Percentiles rank a stretch among this genome's conserved stretches.
These are phyloP conservation scores for Hippophae tibetana DNA, from an alignment of 306 rosid genomes.

Conservation along the genomic window DNA sequence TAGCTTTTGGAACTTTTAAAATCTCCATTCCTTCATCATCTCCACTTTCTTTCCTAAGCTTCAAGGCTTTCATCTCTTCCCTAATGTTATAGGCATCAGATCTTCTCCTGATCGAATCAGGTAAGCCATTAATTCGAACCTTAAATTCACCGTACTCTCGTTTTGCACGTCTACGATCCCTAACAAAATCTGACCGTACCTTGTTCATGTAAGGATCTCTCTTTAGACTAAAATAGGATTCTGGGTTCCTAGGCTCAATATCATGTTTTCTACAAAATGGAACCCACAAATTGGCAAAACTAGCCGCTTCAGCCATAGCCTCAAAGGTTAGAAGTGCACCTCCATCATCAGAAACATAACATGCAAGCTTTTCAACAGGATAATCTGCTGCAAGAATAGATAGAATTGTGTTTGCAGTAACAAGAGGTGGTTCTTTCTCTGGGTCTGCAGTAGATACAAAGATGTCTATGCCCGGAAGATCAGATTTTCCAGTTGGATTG, in stretches of 20 bases:
- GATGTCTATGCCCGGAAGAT: slow-evolving; percentile 71
- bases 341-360: slow-evolving; percentile 82
- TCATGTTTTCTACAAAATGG: slow-evolving; percentile 73
- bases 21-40: slow-evolving; percentile 41
- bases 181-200: slow-evolving; percentile 63
- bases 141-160: slow-evolving; percentile 79
- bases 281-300: slow-evolving; percentile 74
- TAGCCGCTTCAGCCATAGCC: slow-evolving; percentile 89
- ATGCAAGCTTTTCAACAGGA: slow-evolving; percentile 70
- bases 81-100: slow-evolving; percentile 59
- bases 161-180: slow-evolving; percentile 67
- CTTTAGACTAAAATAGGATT: slow-evolving; percentile 51
- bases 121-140: slow-evolving; percentile 62
- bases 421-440: slow-evolving; percentile 75
- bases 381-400: slow-evolving; percentile 67
- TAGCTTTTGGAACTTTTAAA: slow-evolving; percentile 48
- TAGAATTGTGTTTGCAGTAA: slow-evolving; percentile 73
- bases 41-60: slow-evolving; percentile 38
- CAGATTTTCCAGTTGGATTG: slow-evolving; percentile 62
- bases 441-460: slow-evolving; percentile 82
- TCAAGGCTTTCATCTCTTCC: slow-evolving; percentile 61
- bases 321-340: slow-evolving; percentile 82
- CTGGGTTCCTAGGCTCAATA: slow-evolving; percentile 78
- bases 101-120: slow-evolving; percentile 69
- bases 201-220: slow-evolving; percentile 67